phyloP scores from a whole-genome alignment of 2,329 filamentous ascomycete genomes.

The Graphiopsis chlorocephala region DNA sequence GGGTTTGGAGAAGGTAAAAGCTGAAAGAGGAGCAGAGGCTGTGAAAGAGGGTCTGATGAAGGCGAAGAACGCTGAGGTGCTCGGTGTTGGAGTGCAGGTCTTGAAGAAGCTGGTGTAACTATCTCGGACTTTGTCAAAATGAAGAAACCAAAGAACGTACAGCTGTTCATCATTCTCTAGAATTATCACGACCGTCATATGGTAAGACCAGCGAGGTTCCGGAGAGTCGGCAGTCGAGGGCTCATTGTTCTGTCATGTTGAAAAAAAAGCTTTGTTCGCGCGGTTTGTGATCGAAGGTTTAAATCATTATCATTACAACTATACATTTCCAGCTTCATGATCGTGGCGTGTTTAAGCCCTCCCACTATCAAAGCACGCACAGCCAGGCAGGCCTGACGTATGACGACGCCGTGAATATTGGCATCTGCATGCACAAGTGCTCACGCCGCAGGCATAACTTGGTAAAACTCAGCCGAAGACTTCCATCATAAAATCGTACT shows the following conservation, averaged over 20 bases:
- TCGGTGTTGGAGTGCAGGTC: constrained; percentile 69
- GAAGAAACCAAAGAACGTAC: background rate
- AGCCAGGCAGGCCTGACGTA: background rate
- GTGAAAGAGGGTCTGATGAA: constrained; percentile 69
- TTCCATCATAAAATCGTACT: constrained; percentile 59
- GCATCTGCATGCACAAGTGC: background rate
- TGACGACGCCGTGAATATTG: background rate
- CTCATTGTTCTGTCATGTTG: background rate
- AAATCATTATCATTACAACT: background rate
- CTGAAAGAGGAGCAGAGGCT: constrained; percentile 61
- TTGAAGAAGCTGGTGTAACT: constrained; percentile 58
- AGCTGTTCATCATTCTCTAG: no score
- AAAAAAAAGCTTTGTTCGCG: background rate
- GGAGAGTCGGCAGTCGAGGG: background rate
- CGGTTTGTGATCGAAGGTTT: background rate
- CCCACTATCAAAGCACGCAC: background rate
- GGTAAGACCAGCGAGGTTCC: no score
- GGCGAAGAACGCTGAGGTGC: constrained; percentile 65
- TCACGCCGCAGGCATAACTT: background rate
- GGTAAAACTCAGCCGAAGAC: constrained; percentile 46
- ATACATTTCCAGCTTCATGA: background rate
- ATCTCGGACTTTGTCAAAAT: background rate
- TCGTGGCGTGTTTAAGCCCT: background rate
- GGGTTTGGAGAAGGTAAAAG: constrained; percentile 60
- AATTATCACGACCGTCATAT: no score